Conservation (phyloP, 768 basidiomycete species). For the Lentinula raphanica region DNA sequence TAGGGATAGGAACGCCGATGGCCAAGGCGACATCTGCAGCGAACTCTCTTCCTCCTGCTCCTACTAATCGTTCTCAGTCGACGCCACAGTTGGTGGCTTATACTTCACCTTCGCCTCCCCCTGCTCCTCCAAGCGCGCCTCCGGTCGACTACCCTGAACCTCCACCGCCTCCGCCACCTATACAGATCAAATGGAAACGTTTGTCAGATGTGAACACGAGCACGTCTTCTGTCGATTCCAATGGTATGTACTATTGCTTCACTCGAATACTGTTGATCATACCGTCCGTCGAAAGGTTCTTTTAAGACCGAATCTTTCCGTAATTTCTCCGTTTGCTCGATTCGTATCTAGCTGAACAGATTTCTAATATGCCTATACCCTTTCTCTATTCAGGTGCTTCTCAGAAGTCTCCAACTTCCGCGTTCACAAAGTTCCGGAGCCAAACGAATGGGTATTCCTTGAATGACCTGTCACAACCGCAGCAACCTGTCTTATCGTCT, state of each 20-base stretch:
- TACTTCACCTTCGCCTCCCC: constrained; percentile 12
- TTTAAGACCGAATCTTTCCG: neutral
- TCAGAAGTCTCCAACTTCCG: neutral
- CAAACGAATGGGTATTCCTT: neutral
- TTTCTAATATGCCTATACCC: neutral
- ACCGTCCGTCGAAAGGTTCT: too few species aligned
- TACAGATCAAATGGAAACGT: constrained; percentile 27
- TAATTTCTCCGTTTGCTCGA: neutral
- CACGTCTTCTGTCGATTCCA: neutral
- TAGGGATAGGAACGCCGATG: constrained; percentile 47
- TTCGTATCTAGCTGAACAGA: neutral
- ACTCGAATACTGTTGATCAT: neutral
- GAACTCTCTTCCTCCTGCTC: neutral
- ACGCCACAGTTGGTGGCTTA: neutral
- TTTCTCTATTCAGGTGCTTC: neutral
- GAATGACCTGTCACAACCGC: neutral
- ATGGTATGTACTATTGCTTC: neutral
- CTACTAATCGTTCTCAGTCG: neutral
- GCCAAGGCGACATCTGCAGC: neutral
- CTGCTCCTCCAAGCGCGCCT: constrained; percentile 14
- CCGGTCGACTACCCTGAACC: constrained; percentile 17
- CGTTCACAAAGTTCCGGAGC: neutral
- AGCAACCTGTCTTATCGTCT: neutral
- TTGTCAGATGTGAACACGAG: neutral
- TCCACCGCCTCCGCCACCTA: constrained; percentile 5